Percentiles rank a stretch among this genome's conserved stretches.
Conservation (phyloP, 768 basidiomycete species). For the Dioszegia aurantiaca region DNA sequence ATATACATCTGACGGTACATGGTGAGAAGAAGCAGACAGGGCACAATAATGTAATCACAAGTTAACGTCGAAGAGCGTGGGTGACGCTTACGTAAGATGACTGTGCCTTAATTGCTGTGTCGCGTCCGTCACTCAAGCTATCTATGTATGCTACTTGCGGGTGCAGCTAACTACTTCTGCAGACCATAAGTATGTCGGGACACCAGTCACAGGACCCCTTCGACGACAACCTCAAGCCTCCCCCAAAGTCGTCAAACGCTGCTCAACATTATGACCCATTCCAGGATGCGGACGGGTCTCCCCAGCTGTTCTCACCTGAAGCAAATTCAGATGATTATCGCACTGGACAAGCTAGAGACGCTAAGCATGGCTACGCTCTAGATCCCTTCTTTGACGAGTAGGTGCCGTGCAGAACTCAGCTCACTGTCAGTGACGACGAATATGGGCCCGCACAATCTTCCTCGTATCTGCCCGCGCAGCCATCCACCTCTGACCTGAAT, state of each 20-base stretch:
- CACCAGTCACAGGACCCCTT: conserved; percentile 33
- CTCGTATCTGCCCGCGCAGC: conserved; percentile 39
- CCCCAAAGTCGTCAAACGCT: conserved; percentile 13
- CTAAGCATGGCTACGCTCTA: conserved; percentile 37
- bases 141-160: too few species aligned
- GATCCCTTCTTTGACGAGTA: conserved; percentile 53
- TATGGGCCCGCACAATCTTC: conserved; percentile 33
- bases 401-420: conserved; percentile 14
- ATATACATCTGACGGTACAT: too few species aligned
- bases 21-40: too few species aligned
- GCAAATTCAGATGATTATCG: neutral
- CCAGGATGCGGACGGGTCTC: conserved; percentile 25
- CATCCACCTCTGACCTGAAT: conserved; percentile 37
- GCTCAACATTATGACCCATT: conserved; percentile 34
- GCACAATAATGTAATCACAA: too few species aligned
- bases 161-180: too few species aligned
- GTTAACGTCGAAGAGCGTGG: too few species aligned
- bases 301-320: conserved; percentile 20
- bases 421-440: conserved; percentile 41
- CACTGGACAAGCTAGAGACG: conserved; percentile 16
- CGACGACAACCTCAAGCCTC: conserved; percentile 42
- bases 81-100: too few species aligned
- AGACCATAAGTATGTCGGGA: neutral
- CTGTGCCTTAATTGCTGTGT: too few species aligned
- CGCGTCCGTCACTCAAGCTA: too few species aligned